Percentiles rank a stretch among this genome's conserved stretches.
phyloP scores from a whole-genome alignment of 441 rosid species.

The Mallotus repandus region DNA sequence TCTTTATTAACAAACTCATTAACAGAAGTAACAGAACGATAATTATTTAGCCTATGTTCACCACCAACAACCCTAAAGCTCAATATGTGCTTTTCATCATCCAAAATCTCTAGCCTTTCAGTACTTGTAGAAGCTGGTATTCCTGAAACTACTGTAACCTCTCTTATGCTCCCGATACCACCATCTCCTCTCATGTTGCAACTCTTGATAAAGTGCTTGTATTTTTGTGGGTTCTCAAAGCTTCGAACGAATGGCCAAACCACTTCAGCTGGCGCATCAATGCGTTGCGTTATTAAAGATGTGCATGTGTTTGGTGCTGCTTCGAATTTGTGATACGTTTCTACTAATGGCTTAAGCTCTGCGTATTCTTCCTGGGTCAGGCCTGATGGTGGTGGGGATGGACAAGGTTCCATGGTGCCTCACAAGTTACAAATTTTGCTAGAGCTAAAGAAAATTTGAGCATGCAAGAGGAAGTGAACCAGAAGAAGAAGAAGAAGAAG shows the following conservation, averaged over 20 bases:
- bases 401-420: constrained; percentile 8
- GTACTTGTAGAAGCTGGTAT: constrained; percentile 88
- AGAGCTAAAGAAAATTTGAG: not conserved
- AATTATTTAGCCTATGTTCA: constrained; percentile 73
- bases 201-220: constrained; percentile 86
- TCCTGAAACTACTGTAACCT: constrained; percentile 74
- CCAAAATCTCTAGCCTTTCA: constrained; percentile 73
- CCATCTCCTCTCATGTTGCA: constrained; percentile 57
- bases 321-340: constrained; percentile 56
- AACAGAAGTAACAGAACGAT: constrained; percentile 71
- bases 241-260: constrained; percentile 75
- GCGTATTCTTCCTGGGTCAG: constrained; percentile 49
- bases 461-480: not conserved
- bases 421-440: not conserved
- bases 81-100: constrained; percentile 57
- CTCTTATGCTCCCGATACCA: constrained; percentile 66
- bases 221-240: constrained; percentile 70
- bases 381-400: constrained; percentile 36
- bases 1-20: constrained; percentile 47
- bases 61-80: constrained; percentile 86
- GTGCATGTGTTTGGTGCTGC: constrained; percentile 57
- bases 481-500: not conserved
- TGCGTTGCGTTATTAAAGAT: constrained; percentile 64
- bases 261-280: constrained; percentile 55
- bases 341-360: constrained; percentile 50